Evolutionary conservation across 2,329 filamentous ascomycete species (phyloP).

Genomic region (Lecanoromycetidae sp.): DNA sequence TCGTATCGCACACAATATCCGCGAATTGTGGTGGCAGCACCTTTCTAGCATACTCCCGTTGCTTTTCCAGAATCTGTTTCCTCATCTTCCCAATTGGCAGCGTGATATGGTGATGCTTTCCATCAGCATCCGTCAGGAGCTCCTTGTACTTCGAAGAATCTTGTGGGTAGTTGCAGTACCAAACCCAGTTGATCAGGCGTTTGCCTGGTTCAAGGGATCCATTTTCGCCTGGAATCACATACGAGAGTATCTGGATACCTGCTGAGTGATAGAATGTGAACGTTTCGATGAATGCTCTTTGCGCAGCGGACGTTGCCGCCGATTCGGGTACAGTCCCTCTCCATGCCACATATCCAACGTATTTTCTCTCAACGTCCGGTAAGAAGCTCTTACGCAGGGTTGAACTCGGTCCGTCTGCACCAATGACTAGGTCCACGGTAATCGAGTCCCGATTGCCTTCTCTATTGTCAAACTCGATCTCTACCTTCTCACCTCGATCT

Average conservation of each 20-base stretch:
- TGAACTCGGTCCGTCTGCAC: constrained; percentile 35
- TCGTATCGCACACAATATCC: constrained; percentile 31
- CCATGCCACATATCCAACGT: constrained; percentile 14
- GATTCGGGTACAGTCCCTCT: constrained; percentile 11
- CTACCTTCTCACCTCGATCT: constrained; percentile 14
- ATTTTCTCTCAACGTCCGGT: constrained; percentile 19
- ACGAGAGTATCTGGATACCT: constrained; percentile 2
- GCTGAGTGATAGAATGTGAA: neutral
- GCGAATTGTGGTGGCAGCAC: constrained; percentile 31
- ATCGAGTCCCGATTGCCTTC: constrained; percentile 15
- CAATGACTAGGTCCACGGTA: constrained; percentile 30
- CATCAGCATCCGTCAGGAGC: constrained; percentile 25
- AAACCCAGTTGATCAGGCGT: constrained; percentile 23
- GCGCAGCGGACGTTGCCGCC: neutral
- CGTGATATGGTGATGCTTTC: constrained; percentile 26
- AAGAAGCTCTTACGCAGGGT: constrained; percentile 27
- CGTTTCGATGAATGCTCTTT: constrained; percentile 3
- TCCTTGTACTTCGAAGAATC: constrained; percentile 19
- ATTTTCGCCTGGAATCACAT: constrained; percentile 5
- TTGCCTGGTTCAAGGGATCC: constrained; percentile 9
- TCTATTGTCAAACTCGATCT: constrained; percentile 21
- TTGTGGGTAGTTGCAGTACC: constrained; percentile 29
- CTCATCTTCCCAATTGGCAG: constrained; percentile 29
- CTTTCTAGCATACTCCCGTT: constrained; percentile 25
- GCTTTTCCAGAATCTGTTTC: constrained; percentile 26